These are phyloP conservation scores for Letharia lupina DNA, from an alignment of 495 filamentous ascomycete genomes.

Conservation along the genomic window DNA sequence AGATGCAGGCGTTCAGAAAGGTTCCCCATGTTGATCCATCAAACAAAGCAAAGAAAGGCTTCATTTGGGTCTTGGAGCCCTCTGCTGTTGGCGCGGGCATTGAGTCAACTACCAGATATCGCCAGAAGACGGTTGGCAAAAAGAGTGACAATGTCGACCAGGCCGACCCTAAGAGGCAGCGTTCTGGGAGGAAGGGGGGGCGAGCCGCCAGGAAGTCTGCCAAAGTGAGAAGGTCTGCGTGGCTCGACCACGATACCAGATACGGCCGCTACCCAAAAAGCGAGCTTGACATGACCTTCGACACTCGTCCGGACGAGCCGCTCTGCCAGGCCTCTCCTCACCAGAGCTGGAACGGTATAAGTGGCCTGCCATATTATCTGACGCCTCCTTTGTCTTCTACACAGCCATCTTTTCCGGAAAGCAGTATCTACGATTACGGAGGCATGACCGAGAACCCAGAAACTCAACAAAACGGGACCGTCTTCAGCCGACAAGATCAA, in stretches of 20 bases:
- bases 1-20: conserved; percentile 56
- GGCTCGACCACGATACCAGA: conserved; percentile 5
- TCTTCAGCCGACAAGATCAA: neutral
- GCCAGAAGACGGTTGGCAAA: conserved; percentile 45
- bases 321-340: neutral
- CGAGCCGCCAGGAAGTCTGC: conserved; percentile 38
- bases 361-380: conserved; percentile 12
- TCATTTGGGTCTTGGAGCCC: conserved; percentile 59
- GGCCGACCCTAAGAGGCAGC: conserved; percentile 43
- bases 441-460: neutral
- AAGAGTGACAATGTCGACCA: conserved; percentile 36
- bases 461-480: neutral
- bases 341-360: neutral
- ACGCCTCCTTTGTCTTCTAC: conserved; percentile 10
- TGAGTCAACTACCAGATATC: conserved; percentile 67
- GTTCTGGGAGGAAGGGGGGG: conserved; percentile 49
- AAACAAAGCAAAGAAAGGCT: conserved; percentile 48
- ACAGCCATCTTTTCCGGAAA: conserved; percentile 6
- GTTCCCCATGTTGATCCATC: conserved; percentile 39
- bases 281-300: neutral
- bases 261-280: neutral
- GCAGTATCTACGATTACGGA: conserved; percentile 8
- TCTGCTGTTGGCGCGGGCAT: conserved; percentile 54
- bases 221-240: conserved; percentile 19
- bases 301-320: neutral